phyloP scores from a whole-genome alignment of 2,329 filamentous ascomycete genomes.

The Colletotrichum agaves region DNA sequence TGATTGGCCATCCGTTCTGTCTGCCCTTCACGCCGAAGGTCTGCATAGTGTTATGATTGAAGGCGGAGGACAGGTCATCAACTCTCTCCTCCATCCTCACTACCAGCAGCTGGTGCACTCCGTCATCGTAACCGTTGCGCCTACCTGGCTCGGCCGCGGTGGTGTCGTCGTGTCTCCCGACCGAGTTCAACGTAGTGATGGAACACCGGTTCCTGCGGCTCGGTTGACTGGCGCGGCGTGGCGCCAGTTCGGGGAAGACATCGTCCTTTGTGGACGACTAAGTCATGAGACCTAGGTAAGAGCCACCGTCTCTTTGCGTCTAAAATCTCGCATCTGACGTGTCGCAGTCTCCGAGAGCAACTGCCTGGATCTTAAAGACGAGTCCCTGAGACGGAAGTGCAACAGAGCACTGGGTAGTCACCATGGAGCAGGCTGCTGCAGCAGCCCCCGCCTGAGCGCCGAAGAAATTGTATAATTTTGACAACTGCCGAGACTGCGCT shows the following conservation, averaged over 20 bases:
- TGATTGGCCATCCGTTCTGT: slow-evolving; percentile 73
- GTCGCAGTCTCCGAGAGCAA: background rate
- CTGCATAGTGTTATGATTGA: slow-evolving; percentile 90
- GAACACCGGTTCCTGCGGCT: slow-evolving; percentile 67
- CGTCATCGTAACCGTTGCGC: slow-evolving; percentile 89
- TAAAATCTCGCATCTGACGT: slow-evolving; percentile 1
- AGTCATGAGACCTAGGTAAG: slow-evolving; percentile 24
- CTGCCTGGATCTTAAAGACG: background rate
- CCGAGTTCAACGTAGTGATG: slow-evolving; percentile 60
- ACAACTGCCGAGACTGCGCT: slow-evolving; percentile 13
- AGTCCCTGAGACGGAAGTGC: background rate
- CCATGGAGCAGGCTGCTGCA: slow-evolving; percentile 17
- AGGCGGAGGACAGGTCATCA: slow-evolving; percentile 85
- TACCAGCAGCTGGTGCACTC: slow-evolving; percentile 75
- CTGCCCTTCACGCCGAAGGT: slow-evolving; percentile 65
- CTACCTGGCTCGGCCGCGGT: slow-evolving; percentile 86
- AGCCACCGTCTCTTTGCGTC: background rate
- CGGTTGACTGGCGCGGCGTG: slow-evolving; percentile 76
- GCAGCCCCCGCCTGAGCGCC: slow-evolving; percentile 8
- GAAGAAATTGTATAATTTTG: slow-evolving; percentile 24
- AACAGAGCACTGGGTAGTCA: background rate
- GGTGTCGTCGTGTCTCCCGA: slow-evolving; percentile 83
- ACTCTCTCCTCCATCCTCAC: slow-evolving; percentile 75
- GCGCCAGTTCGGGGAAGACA: slow-evolving; percentile 83
- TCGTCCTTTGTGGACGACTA: slow-evolving; percentile 80